Evolutionary conservation across 805 yeast genomes (phyloP).

Genomic region (Naumovozyma castellii): DNA sequence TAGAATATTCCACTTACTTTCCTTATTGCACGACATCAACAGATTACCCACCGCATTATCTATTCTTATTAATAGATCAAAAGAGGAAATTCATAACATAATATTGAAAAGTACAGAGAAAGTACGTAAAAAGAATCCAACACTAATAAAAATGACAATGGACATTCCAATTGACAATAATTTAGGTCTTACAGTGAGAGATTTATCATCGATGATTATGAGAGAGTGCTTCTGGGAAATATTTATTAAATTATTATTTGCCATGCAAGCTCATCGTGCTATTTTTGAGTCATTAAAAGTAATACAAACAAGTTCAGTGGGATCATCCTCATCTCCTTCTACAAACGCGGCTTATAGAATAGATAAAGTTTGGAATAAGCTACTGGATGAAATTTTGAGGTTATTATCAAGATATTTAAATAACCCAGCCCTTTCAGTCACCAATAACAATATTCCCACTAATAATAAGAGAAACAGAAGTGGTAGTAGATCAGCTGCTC

Average conservation of each 20-base stretch:
- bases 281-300: constrained; percentile 45
- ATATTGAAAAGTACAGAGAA: constrained; percentile 57
- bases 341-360: constrained; percentile 29
- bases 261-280: constrained; percentile 62
- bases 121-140: constrained; percentile 47
- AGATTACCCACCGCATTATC: constrained; percentile 50
- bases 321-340: constrained; percentile 14
- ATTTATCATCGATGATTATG: constrained; percentile 44
- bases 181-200: constrained; percentile 35
- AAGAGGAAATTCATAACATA: constrained; percentile 54
- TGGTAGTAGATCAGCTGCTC: constrained; percentile 2
- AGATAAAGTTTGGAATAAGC: constrained; percentile 35
- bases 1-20: constrained; percentile 38
- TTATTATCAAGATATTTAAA: constrained; percentile 18
- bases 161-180: constrained; percentile 13
- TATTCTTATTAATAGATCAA: constrained; percentile 43
- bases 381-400: constrained; percentile 29
- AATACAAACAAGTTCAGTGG: no score
- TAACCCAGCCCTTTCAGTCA: constrained; percentile 8
- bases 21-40: constrained; percentile 50
- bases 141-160: constrained; percentile 27
- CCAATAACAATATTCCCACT: neutral
- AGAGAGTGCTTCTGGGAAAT: constrained; percentile 63
- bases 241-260: constrained; percentile 52
- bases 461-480: neutral